These are phyloP conservation scores for Termitomyces sp. DNA, from an alignment of 768 basidiomycete genomes.

Conservation along the genomic window DNA sequence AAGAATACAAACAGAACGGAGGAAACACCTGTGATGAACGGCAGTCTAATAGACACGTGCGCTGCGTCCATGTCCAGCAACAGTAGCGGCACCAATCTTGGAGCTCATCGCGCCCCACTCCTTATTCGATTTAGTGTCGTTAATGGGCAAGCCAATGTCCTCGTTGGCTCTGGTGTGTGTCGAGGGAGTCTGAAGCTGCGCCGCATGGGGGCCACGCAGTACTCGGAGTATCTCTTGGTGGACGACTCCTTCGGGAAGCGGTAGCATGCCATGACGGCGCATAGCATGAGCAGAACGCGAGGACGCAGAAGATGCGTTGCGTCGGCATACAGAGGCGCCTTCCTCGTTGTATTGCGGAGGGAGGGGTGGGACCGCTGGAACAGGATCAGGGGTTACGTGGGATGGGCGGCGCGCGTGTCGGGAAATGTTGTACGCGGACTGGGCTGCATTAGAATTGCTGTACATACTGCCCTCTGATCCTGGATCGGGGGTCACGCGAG, in stretches of 20 bases:
- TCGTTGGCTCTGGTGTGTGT: neutral
- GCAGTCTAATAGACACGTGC: slow-evolving; percentile 1
- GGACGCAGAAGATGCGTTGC: slow-evolving; percentile 13
- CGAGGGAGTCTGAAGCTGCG: slow-evolving; percentile 2
- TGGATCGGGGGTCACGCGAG: neutral
- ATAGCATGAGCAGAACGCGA: slow-evolving; percentile 6
- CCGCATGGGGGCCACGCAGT: slow-evolving; percentile 11
- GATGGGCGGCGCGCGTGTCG: neutral
- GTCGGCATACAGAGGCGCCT: slow-evolving; percentile 3
- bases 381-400: neutral
- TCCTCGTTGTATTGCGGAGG: neutral
- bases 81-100: slow-evolving; percentile 3
- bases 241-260: neutral
- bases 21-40: neutral
- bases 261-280: neutral
- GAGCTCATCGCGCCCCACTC: slow-evolving; percentile 6
- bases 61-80: slow-evolving; percentile 9
- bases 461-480: neutral
- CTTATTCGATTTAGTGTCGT: slow-evolving; percentile 1
- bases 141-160: slow-evolving; percentile 4
- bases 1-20: neutral
- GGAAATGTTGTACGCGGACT: slow-evolving; percentile 1
- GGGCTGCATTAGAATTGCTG: neutral
- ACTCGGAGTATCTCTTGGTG: slow-evolving; percentile 6
- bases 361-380: neutral